A percentile compares a stretch with the other conserved stretches of the same genome.
These are phyloP conservation scores for Russula ochroleuca DNA, from an alignment of 768 basidiomycete genomes.

Conservation along the genomic window DNA sequence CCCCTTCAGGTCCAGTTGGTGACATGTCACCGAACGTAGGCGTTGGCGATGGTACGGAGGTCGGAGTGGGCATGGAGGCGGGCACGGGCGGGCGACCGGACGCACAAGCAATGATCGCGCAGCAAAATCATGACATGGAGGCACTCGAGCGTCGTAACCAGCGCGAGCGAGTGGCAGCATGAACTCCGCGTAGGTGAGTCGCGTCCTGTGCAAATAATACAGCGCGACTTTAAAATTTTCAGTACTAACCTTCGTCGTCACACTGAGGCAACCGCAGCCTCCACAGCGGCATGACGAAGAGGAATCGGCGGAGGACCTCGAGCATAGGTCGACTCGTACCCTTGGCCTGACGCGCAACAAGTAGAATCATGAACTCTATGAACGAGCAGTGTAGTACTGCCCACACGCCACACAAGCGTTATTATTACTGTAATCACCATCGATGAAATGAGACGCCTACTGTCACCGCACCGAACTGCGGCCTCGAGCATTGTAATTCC, in stretches of 20 bases:
- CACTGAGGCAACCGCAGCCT: conserved; percentile 16
- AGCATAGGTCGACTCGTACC: conserved; percentile 67
- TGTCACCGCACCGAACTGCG: no score
- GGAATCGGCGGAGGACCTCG: conserved; percentile 49
- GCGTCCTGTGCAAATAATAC: neutral
- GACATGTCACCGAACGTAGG: conserved; percentile 17
- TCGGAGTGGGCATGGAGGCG: conserved; percentile 7
- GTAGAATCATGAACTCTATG: conserved; percentile 82
- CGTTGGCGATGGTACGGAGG: neutral
- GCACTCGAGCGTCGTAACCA: conserved; percentile 51
- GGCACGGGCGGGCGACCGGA: conserved; percentile 18
- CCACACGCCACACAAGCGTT: no score
- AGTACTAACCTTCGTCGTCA: no score
- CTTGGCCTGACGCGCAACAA: conserved; percentile 68
- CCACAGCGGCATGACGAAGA: conserved; percentile 28
- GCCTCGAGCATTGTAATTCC: no score
- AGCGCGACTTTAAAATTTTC: neutral
- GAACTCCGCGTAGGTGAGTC: conserved; percentile 22
- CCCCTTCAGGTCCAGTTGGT: conserved; percentile 7
- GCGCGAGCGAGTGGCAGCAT: conserved; percentile 37
- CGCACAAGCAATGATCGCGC: conserved; percentile 64
- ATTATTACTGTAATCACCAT: no score
- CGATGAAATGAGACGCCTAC: no score
- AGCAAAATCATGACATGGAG: conserved; percentile 71
- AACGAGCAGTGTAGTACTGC: no score